Conservation (phyloP, 306 rosid species). For the Clitoria ternatea region DNA sequence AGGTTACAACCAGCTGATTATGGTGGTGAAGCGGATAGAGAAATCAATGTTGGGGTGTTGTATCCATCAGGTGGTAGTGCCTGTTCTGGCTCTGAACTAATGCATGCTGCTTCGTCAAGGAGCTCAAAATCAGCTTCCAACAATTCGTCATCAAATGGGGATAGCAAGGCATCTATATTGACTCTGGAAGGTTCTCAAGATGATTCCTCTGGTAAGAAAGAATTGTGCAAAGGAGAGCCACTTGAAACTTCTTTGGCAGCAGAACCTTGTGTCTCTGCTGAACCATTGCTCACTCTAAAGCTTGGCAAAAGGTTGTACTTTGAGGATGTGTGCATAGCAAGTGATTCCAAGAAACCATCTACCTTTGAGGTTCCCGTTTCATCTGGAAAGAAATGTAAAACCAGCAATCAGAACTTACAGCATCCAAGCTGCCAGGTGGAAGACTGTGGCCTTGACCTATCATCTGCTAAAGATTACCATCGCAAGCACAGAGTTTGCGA, state of each 20-base stretch:
- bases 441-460: constrained; percentile 82
- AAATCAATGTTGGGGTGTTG: constrained; percentile 46
- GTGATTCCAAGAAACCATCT: constrained; percentile 41
- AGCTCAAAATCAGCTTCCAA: constrained; percentile 73
- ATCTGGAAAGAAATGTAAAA: constrained; percentile 47
- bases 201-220: constrained; percentile 45
- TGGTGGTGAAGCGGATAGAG: constrained; percentile 49
- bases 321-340: constrained; percentile 57
- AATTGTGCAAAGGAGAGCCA: constrained; percentile 40
- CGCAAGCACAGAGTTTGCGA: constrained; percentile 85
- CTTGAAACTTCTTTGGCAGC: constrained; percentile 40
- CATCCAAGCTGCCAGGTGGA: constrained; percentile 77
- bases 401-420: constrained; percentile 36
- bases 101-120: constrained; percentile 48
- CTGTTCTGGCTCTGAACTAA: constrained; percentile 49
- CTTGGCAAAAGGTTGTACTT: constrained; percentile 84
- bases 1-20: constrained; percentile 49
- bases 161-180: constrained; percentile 58
- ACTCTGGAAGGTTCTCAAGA: constrained; percentile 52
- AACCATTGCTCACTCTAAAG: constrained; percentile 81
- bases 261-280: constrained; percentile 60
- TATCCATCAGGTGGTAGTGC: constrained; percentile 53
- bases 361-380: constrained; percentile 37
- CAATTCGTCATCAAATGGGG: constrained; percentile 64
- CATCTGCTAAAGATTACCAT: constrained; percentile 78